Evolutionary conservation across 2,329 filamentous ascomycete genomes (phyloP).

Genomic region (Calonectria leucothoes): DNA sequence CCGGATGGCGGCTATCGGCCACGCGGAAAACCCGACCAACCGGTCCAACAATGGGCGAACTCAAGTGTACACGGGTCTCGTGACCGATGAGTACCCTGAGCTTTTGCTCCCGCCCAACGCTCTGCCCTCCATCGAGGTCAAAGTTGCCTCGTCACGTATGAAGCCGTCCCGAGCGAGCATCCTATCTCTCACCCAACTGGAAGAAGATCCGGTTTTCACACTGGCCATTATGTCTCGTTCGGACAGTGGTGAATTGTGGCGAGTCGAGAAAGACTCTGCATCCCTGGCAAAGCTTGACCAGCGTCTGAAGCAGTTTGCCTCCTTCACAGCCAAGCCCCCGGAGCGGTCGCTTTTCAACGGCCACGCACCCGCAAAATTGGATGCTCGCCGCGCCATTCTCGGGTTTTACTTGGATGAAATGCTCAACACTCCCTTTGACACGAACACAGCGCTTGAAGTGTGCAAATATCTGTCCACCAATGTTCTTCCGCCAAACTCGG

Average conservation of each 20-base stretch:
- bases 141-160: constrained; percentile 93
- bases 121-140: constrained; percentile 85
- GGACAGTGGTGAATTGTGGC: constrained; percentile 85
- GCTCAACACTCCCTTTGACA: constrained; percentile 84
- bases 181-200: constrained; percentile 80
- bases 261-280: constrained; percentile 89
- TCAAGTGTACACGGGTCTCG: constrained; percentile 79
- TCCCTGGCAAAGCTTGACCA: constrained; percentile 87
- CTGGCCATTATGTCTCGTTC: constrained; percentile 85
- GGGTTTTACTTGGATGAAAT: constrained; percentile 89
- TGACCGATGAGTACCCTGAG: constrained; percentile 88
- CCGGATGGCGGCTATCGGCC: constrained; percentile 22
- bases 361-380: constrained; percentile 92
- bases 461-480: constrained; percentile 87
- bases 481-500: constrained; percentile 70
- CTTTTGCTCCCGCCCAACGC: constrained; percentile 89
- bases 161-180: constrained; percentile 90
- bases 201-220: constrained; percentile 95
- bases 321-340: constrained; percentile 81
- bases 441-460: constrained; percentile 79
- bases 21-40: constrained; percentile 31
- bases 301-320: constrained; percentile 78
- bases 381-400: constrained; percentile 83
- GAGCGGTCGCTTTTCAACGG: constrained; percentile 90
- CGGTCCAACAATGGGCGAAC: constrained; percentile 56